These are phyloP conservation scores for Cyclotella cryptica DNA, from an alignment of 108 stramenopile genomes.

Conservation along the genomic window DNA sequence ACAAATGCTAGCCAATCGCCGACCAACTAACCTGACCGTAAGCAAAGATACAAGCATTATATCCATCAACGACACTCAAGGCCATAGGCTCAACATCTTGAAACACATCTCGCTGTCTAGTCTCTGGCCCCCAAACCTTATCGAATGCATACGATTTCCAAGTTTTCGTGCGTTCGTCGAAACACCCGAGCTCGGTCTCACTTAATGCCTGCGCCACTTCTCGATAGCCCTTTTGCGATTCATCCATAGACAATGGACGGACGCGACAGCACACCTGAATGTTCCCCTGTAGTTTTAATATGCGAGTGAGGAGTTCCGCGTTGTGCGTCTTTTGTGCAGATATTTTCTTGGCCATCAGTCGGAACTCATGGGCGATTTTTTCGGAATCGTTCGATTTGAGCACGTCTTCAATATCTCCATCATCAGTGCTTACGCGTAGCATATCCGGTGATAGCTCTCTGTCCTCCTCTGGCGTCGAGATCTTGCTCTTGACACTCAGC, in stretches of 20 bases:
- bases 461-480: slow-evolving; percentile 12
- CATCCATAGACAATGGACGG: slow-evolving; percentile 78
- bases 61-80: slow-evolving; percentile 95
- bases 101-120: slow-evolving; percentile 88
- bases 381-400: slow-evolving; percentile 61
- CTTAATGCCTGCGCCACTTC: slow-evolving; percentile 83
- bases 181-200: slow-evolving; percentile 90
- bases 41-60: slow-evolving; percentile 99
- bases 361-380: slow-evolving; percentile 71
- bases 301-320: slow-evolving; percentile 86
- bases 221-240: slow-evolving; percentile 76
- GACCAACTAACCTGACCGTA: slow-evolving; percentile 84
- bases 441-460: slow-evolving; percentile 32
- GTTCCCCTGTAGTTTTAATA: slow-evolving; percentile 89
- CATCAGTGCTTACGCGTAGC: slow-evolving; percentile 7
- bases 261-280: slow-evolving; percentile 93
- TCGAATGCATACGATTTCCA: slow-evolving; percentile 93
- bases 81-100: slow-evolving; percentile 96
- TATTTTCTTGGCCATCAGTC: slow-evolving; percentile 69
- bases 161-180: slow-evolving; percentile 76
- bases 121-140: slow-evolving; percentile 95
- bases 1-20: not conserved
- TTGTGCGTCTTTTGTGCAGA: slow-evolving; percentile 86
- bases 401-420: slow-evolving; percentile 69
- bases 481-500: slow-evolving; percentile 40